phyloP scores from a whole-genome alignment of 768 basidiomycete species.

The Gymnopilus dilepis region DNA sequence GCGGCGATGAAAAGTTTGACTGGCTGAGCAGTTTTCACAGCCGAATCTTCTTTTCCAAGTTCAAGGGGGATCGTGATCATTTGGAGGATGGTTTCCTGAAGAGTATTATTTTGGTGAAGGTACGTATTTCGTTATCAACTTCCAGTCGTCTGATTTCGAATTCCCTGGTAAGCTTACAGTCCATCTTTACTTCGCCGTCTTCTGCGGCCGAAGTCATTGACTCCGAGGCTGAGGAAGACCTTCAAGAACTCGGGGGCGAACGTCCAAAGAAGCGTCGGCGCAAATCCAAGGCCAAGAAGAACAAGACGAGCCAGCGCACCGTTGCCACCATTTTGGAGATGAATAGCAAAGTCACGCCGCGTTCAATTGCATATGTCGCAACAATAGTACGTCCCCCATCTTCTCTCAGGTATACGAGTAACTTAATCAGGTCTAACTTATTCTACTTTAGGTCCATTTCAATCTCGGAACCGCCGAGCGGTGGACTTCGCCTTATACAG shows the following conservation, averaged over 20 bases:
- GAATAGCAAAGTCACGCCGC: conserved; percentile 27
- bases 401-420: background rate
- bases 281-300: background rate
- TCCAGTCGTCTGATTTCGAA: too few species aligned
- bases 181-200: conserved; percentile 25
- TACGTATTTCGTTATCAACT: too few species aligned
- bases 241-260: conserved; percentile 17
- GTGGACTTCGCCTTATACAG: conserved; percentile 11
- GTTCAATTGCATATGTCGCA: conserved; percentile 37
- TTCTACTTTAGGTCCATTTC: conserved; percentile 23
- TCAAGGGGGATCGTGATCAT: too few species aligned
- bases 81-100: too few species aligned
- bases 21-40: too few species aligned
- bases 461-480: conserved; percentile 19
- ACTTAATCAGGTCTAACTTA: background rate
- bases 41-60: too few species aligned
- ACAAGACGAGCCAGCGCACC: background rate
- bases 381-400: conserved; percentile 28
- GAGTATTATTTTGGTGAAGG: too few species aligned
- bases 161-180: too few species aligned
- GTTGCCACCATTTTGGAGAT: conserved; percentile 22
- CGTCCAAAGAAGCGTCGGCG: conserved; percentile 5
- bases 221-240: conserved; percentile 3
- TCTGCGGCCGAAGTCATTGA: conserved; percentile 20
- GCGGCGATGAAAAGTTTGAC: too few species aligned